Evolutionary conservation across 495 filamentous ascomycete species (phyloP), one percentile per base, ranked within the genome.

Genomic region (Penicillium mononematosum): DNA sequence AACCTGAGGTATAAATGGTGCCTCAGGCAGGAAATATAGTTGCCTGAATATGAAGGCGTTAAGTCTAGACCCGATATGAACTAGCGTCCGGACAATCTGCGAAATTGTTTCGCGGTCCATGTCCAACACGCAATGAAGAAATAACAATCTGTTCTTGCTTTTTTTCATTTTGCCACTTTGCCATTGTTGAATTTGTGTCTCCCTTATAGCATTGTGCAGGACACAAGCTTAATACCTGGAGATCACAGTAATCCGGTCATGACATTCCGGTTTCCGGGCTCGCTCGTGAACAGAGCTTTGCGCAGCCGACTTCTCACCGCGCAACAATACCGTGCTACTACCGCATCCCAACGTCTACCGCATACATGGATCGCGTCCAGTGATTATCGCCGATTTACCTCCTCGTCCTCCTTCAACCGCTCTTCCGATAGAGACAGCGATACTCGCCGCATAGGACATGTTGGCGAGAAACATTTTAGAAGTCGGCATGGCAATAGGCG

Each of bases 201-300:
- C 19, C 12, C 10, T n/a, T 47, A 5, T 27, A 45, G 41, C 29
- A 25, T 51, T 51, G 32, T 38, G 36, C 49, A 9, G 32, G 29
- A 55, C 44, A 19, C 53, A 47, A 41, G 20, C 50, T 29, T 11
- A 3, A 14, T 7, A n/a, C 29, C 22, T 14, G 44, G 44, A 38
- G 22, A 54, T 17, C 31, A 55, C 20, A 20, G 36, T 48, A 36
- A 42, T 7, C 27, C 31, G 56, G 56, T 41, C 43, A 68, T 68
- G 65, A 50, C 57, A 19, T 24, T 50, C 16, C 58, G 59, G 45
- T 39, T 55, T 43, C 55, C 65, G 43, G 59, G 54, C 20, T 61
- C 58, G 29, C 54, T 55, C 43, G 55, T 58, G 61, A 59, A 58
- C 53, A 69, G 66, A 63, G 59, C 61, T 63, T 46, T 65, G 53